A percentile compares a stretch with the other conserved stretches of the same genome.
phyloP scores from a whole-genome alignment of 768 basidiomycete genomes.

The Rhodocollybia butyracea region DNA sequence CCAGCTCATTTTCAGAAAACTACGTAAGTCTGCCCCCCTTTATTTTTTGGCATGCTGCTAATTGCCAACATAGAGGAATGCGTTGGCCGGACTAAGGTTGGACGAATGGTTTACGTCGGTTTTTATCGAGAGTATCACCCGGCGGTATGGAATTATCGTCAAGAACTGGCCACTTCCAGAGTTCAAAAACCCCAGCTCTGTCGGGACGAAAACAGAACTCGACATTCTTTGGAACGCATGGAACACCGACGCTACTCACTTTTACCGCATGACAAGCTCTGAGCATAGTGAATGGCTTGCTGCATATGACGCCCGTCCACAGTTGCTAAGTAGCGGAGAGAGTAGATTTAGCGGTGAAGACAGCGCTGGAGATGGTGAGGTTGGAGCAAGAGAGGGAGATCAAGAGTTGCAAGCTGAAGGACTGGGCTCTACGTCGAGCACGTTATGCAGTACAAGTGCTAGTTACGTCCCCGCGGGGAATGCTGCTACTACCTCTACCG shows the following conservation, averaged over 20 bases:
- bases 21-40: background rate
- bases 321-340: too few species aligned
- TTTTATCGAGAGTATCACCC: background rate
- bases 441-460: too few species aligned
- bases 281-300: too few species aligned
- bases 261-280: slow-evolving; percentile 1
- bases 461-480: too few species aligned
- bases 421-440: too few species aligned
- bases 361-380: background rate
- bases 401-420: background rate
- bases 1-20: background rate
- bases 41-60: too few species aligned
- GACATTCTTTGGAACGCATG: background rate
- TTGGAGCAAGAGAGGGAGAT: background rate
- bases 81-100: background rate
- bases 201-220: background rate
- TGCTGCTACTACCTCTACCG: background rate
- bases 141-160: background rate
- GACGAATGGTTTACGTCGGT: background rate
- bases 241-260: background rate
- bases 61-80: too few species aligned
- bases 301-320: too few species aligned
- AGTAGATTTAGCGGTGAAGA: too few species aligned
- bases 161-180: background rate
- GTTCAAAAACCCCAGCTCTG: background rate